Conservation (phyloP, 176 grass and related monocot genomes). For the Triticum dicoccoides region DNA sequence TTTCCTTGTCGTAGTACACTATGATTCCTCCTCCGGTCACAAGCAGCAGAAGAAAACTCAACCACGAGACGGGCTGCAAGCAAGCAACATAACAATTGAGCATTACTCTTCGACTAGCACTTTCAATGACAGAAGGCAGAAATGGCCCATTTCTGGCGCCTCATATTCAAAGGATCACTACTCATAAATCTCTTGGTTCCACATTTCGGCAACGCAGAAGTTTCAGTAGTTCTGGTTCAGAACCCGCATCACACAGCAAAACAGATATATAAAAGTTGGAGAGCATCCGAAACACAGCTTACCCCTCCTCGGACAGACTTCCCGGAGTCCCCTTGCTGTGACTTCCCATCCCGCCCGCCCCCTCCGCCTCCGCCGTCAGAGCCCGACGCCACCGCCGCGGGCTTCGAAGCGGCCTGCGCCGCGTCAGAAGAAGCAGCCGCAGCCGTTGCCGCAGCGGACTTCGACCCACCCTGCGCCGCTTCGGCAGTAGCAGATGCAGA, state of each 20-base stretch:
- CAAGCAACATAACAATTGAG: constrained; percentile 7
- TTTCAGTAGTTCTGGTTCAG: neutral
- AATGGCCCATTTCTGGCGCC: neutral
- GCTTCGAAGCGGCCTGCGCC: neutral
- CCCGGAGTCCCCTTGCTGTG: constrained; percentile 28
- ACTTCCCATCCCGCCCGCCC: constrained; percentile 26
- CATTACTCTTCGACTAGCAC: neutral
- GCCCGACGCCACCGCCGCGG: neutral
- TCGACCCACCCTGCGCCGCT: neutral
- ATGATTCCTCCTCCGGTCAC: constrained; percentile 75
- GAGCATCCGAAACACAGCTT: neutral
- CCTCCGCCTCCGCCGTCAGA: neutral
- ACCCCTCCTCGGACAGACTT: constrained; percentile 71
- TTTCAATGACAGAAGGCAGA: neutral
- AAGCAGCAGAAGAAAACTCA: constrained; percentile 79
- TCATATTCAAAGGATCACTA: neutral
- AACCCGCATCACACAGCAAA: neutral
- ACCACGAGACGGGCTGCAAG: constrained; percentile 76
- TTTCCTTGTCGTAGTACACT: constrained; percentile 70
- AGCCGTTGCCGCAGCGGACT: neutral
- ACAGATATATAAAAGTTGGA: neutral
- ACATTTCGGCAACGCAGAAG: neutral
- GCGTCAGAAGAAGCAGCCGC: neutral
- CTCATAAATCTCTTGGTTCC: neutral
- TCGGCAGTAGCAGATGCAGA: neutral